A percentile compares a stretch with the other conserved stretches of the same genome.
These are phyloP conservation scores for Fusarium algeriense DNA, from an alignment of 2,329 filamentous ascomycete species.

Conservation along the genomic window DNA sequence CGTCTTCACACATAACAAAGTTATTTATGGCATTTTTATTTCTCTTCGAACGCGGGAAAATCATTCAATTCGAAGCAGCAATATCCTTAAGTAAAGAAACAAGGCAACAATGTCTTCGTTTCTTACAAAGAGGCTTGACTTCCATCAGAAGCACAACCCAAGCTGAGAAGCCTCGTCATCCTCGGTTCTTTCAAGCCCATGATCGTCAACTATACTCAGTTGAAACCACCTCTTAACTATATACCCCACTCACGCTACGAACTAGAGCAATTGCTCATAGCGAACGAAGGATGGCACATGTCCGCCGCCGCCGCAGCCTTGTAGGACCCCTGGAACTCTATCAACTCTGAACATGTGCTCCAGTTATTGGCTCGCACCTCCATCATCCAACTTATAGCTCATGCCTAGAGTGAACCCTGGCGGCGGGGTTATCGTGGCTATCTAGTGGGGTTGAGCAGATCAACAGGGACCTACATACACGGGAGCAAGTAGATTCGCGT, in stretches of 20 bases:
- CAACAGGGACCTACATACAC: slow-evolving; percentile 28
- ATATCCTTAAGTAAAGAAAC: not conserved
- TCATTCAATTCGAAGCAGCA: too few relatives aligned
- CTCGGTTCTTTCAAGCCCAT: slow-evolving; percentile 9
- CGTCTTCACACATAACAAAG: slow-evolving; percentile 1
- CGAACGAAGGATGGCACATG: slow-evolving; percentile 47
- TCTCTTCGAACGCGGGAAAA: not conserved
- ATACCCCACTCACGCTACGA: slow-evolving; percentile 39
- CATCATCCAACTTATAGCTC: slow-evolving; percentile 19
- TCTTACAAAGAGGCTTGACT: not conserved
- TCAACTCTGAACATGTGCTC: slow-evolving; percentile 54
- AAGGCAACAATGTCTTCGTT: not conserved
- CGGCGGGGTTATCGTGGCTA: slow-evolving; percentile 43
- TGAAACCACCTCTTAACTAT: slow-evolving; percentile 2
- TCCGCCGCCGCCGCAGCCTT: slow-evolving; percentile 40
- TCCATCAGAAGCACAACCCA: not conserved
- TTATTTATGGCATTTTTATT: not conserved
- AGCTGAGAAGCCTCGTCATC: not conserved
- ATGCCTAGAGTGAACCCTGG: slow-evolving; percentile 28
- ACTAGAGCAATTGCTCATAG: slow-evolving; percentile 37
- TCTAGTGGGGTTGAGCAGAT: slow-evolving; percentile 43
- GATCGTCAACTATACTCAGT: slow-evolving; percentile 27
- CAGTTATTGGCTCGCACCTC: slow-evolving; percentile 56
- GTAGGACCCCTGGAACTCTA: slow-evolving; percentile 43
- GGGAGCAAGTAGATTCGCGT: slow-evolving; percentile 35